Base-by-base conservation (phyloP, 75 land plant species). In the Gnetum montanum region DNA sequence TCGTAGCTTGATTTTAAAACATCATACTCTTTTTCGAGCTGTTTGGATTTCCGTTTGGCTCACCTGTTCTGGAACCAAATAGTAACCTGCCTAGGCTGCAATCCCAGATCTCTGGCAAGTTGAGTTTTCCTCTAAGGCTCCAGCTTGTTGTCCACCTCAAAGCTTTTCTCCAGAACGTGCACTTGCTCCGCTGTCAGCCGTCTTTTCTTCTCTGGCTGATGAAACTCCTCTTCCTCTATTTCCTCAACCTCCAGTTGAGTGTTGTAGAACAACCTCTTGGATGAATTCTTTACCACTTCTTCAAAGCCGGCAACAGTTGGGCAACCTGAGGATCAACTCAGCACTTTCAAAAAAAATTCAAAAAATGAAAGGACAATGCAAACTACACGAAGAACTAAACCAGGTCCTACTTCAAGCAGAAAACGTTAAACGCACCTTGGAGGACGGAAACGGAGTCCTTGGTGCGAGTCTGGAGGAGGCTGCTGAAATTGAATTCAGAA, bases 121-220 rank as follows among this genome's bases (percentile, higher is more conserved):
- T 41, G 43, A 41, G 43, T 41, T 41, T 41, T 41, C 16, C 43
- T 15, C 43, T 41, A 15, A 15, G 43, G 43, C 43, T 41, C 43
- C 13, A 41, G 43, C 16, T 41, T 41, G 43, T 41, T 41, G 43
- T 41, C 43, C n/a, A 41, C 1, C 43, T 41, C 43, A 41, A 41
- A 41, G 4, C 43, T 41, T 6, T 41, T 41, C n/a, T 41, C 43
- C 43, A 41, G 43, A 41, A 41, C 13, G 43, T 15, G 43, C 13
- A 41, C 43, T 41, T 41, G 43, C 1, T 41, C 43, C 18, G n/a
- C 43, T 18, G 43, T 15, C 3, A 41, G 43, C 18, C 43, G 13
- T 41, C 43, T 41, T 41, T 41, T 41, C 43, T 41, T 41, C 18
- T 18, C 43, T 41, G 43, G 43, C 43, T 41, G 43, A 41, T 41